These are phyloP conservation scores for Posidonia oceanica DNA, from an alignment of 116 monocot genomes.

Conservation along the genomic window DNA sequence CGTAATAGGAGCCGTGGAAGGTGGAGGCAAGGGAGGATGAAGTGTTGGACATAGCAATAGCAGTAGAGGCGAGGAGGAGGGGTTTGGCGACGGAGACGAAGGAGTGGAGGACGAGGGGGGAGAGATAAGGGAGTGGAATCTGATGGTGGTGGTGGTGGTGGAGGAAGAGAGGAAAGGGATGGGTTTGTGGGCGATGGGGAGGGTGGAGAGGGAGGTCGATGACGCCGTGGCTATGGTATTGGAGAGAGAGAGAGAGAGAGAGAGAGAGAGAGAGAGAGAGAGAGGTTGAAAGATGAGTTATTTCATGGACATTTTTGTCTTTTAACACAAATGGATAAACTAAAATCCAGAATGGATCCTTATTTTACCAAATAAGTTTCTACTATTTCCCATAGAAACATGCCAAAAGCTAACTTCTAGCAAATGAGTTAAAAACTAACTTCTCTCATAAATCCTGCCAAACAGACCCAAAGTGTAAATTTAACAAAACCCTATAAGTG, in stretches of 20 bases:
- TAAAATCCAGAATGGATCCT: too few relatives aligned
- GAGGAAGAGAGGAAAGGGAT: not conserved
- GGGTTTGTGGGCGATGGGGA: not conserved
- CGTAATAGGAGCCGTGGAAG: conserved; percentile 17
- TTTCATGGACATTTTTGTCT: too few relatives aligned
- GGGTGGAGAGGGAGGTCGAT: not conserved
- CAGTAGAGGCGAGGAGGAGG: not conserved
- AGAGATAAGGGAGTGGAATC: not conserved
- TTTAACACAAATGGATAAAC: too few relatives aligned
- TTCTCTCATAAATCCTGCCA: too few relatives aligned
- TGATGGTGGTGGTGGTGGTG: not conserved
- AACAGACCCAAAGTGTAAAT: too few relatives aligned
- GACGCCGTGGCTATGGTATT: not conserved
- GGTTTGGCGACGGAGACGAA: not conserved
- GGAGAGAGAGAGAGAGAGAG: not conserved
- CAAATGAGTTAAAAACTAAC: too few relatives aligned
- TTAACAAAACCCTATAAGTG: too few relatives aligned
- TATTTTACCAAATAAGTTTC: too few relatives aligned
- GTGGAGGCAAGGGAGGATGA: not conserved
- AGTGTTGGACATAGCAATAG: not conserved
- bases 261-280: not conserved
- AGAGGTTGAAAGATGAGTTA: too few relatives aligned
- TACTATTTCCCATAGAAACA: too few relatives aligned
- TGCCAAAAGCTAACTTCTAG: too few relatives aligned
- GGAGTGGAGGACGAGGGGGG: not conserved